Conservation (phyloP, 1,284 basidiomycete genomes). For the Ganoderma lingzhi region DNA sequence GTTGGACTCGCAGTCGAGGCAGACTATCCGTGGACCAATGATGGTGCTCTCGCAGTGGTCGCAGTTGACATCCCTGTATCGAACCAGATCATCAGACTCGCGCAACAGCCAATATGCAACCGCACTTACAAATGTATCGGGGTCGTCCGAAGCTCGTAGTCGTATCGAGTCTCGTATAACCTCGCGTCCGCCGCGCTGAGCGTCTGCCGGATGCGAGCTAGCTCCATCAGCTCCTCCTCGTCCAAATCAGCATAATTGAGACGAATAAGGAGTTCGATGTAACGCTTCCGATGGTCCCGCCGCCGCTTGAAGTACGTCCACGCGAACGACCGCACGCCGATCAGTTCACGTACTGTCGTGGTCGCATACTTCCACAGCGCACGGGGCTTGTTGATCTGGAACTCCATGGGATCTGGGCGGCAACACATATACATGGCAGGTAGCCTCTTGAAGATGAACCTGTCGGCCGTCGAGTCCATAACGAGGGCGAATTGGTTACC, state of each 20-base stretch:
- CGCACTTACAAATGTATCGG: constrained; percentile 22
- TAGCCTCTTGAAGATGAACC: constrained; percentile 23
- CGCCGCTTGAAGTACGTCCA: constrained; percentile 21
- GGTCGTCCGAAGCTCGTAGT: constrained; percentile 23
- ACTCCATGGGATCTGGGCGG: constrained; percentile 23
- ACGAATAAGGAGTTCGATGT: constrained; percentile 18
- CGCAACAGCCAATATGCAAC: neutral
- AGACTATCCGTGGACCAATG: constrained; percentile 20
- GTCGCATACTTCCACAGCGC: constrained; percentile 29
- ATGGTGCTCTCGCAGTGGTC: constrained; percentile 24
- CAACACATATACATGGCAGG: constrained; percentile 17
- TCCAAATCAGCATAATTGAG: constrained; percentile 14
- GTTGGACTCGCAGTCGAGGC: constrained; percentile 20
- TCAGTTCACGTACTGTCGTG: constrained; percentile 19
- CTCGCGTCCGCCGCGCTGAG: constrained; percentile 22
- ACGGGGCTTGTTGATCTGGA: constrained; percentile 15
- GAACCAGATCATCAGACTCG: neutral
- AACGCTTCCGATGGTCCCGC: constrained; percentile 15
- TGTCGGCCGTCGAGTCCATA: neutral
- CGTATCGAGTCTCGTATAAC: constrained; percentile 21
- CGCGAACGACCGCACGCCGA: constrained; percentile 8
- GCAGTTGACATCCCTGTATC: constrained; percentile 13
- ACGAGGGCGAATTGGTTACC: constrained; percentile 12
- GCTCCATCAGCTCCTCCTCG: constrained; percentile 13
- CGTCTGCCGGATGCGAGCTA: constrained; percentile 12